Base-by-base conservation (phyloP, 257 asterid species). In the Scutellaria barbata region DNA sequence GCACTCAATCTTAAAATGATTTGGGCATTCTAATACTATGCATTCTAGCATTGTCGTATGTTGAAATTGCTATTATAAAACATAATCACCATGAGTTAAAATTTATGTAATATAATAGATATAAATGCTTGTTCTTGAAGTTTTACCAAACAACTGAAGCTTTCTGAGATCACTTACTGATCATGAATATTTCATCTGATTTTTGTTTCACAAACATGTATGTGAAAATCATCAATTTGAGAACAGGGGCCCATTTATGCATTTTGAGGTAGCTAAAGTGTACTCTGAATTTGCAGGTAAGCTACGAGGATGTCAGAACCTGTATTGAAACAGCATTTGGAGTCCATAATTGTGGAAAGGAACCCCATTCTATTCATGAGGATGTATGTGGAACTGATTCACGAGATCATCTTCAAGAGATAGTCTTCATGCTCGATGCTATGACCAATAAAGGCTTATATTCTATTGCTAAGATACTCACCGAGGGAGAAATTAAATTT, bases 371-470 rank as follows among this genome's bases (percentile, higher is more conserved):
- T 55, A 66, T 11, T 66, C 76, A 71, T 73, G 85, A 69, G 58
- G 76, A 81, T 63, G 66, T 52, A 39, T 76, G n/a, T 72, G 51
- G 62, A 61, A 79, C 42, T 51, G 66, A 76, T 69, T 82, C 79
- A 25, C 50, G 57, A 22, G 64, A 75, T 39, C 67, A 50, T 55
- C 62, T 81, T 74, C 78, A 67, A 77, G 78, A 83, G 72, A 20
- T 82, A 54, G 74, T 57, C 41, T 70, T 59, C 69, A 75, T 86
- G 75, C 80, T 90, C 53, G 89, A 90, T 76, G 58, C 64, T 43
- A 83, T 93, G 98, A 86, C 88, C 76, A 83, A 80, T 70, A 81
- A 76, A 70, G 92, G 92, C 72, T 71, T 93, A 69, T 81, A 53
- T 75, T 73, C 82, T 76, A 55, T 89, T 67, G 76, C 72, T 12